Conservation (phyloP, 768 basidiomycete genomes). For the Suillus occidentalis region DNA sequence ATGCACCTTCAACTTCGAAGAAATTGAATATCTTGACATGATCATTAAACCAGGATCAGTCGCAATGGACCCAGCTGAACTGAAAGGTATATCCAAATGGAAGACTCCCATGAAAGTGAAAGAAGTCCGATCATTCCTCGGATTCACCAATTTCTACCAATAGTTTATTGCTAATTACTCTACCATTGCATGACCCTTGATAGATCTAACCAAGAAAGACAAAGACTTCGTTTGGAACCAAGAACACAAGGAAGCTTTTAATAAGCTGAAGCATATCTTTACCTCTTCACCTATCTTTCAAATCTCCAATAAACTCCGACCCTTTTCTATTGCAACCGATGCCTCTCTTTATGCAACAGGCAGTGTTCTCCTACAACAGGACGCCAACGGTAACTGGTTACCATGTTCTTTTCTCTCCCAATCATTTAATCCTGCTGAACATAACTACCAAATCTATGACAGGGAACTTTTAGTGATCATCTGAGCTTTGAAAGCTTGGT, state of each 20-base stretch:
- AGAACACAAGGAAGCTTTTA: slow-evolving; percentile 24
- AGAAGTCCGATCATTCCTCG: slow-evolving; percentile 21
- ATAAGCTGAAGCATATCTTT: slow-evolving; percentile 28
- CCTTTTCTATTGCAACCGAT: slow-evolving; percentile 6
- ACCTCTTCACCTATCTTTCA: neutral
- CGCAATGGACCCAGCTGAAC: too few relatives aligned
- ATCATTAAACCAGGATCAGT: too few relatives aligned
- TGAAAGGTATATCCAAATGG: neutral
- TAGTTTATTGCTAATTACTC: slow-evolving; percentile 31
- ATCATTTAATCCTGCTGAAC: slow-evolving; percentile 26
- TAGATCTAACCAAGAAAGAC: slow-evolving; percentile 28
- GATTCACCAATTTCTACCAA: slow-evolving; percentile 32
- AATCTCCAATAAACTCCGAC: too few relatives aligned
- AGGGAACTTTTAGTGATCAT: slow-evolving; percentile 4
- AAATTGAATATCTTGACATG: too few relatives aligned
- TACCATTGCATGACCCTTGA: slow-evolving; percentile 20
- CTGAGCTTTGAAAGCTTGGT: slow-evolving; percentile 7
- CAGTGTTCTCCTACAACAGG: neutral
- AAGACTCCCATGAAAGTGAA: neutral
- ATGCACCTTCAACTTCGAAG: too few relatives aligned
- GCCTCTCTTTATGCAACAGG: neutral
- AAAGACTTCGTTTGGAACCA: slow-evolving; percentile 24
- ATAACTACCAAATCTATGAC: slow-evolving; percentile 51
- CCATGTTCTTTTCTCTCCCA: neutral
- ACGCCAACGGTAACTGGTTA: neutral